phyloP scores from a whole-genome alignment of 1,139 yeast species.

The Debaryomyces nepalensis region DNA sequence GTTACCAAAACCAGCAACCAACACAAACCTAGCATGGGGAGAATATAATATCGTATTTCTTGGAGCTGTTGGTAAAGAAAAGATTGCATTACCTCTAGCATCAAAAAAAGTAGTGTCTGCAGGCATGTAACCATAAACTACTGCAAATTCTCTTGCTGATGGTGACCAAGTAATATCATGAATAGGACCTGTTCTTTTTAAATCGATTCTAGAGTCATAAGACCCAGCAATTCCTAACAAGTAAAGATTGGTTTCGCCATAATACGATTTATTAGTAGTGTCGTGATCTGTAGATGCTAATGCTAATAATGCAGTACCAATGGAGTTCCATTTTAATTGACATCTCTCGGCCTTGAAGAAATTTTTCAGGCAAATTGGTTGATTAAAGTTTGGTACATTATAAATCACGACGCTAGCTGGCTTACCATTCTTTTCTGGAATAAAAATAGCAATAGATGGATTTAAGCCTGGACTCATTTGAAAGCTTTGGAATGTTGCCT shows the following conservation, averaged over 20 bases:
- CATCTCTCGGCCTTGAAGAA: conserved; percentile 97
- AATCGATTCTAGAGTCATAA: conserved; percentile 84
- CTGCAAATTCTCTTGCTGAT: conserved; percentile 94
- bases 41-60: conserved; percentile 90
- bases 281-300: conserved; percentile 96
- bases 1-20: conserved; percentile 98
- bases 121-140: conserved; percentile 97
- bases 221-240: conserved; percentile 91
- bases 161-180: conserved; percentile 99
- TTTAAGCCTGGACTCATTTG: conserved; percentile 83
- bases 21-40: conserved; percentile 89
- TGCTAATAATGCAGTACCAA: conserved; percentile 93
- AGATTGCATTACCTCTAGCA: conserved; percentile 87
- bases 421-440: conserved; percentile 81
- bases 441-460: conserved; percentile 90
- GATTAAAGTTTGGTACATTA: conserved; percentile 72
- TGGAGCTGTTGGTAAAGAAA: conserved; percentile 83
- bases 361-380: conserved; percentile 83
- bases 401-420: conserved; percentile 90
- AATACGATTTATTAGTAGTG: conserved; percentile 89
- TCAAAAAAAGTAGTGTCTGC: conserved; percentile 94
- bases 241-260: conserved; percentile 94
- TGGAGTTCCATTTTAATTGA: conserved; percentile 87
- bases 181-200: conserved; percentile 93
- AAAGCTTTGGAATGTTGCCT: conserved; percentile 57